Conservation (phyloP, 768 basidiomycete species). For the Phaffia australis region DNA sequence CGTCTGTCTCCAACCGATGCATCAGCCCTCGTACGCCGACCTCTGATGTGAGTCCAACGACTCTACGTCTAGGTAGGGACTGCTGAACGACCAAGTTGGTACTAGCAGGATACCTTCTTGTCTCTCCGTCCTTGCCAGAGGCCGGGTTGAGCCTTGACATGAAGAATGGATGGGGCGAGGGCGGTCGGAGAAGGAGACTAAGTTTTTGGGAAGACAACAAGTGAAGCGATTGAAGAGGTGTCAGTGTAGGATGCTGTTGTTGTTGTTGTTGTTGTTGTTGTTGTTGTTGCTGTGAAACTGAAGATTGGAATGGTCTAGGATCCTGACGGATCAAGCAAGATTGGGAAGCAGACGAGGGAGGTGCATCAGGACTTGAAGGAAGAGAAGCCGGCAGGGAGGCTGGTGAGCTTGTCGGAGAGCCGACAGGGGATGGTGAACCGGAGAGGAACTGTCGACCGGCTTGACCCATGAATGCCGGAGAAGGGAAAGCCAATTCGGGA, state of each 20-base stretch:
- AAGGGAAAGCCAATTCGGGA: no score
- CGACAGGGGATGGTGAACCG: no score
- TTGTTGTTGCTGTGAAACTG: no score
- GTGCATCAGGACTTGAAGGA: no score
- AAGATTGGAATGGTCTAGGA: no score
- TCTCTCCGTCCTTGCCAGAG: not conserved
- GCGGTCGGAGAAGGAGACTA: constrained; percentile 14
- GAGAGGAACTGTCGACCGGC: no score
- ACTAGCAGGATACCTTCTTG: constrained; percentile 20
- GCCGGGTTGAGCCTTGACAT: not conserved
- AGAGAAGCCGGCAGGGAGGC: no score
- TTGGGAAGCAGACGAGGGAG: no score
- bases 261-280: no score
- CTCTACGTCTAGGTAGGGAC: not conserved
- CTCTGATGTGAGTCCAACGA: constrained; percentile 15
- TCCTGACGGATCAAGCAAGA: no score
- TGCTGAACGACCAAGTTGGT: constrained; percentile 1
- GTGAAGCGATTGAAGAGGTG: constrained; percentile 22
- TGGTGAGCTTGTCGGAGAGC: no score
- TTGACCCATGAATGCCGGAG: no score
- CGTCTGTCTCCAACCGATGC: constrained; percentile 18
- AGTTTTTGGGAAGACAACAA: constrained; percentile 21
- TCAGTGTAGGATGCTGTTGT: constrained; percentile 5
- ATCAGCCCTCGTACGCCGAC: constrained; percentile 16
- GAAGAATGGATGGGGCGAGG: constrained; percentile 22